Evolutionary conservation across 305 asterid species (phyloP).

Genomic region (Fraxinus ornus): DNA sequence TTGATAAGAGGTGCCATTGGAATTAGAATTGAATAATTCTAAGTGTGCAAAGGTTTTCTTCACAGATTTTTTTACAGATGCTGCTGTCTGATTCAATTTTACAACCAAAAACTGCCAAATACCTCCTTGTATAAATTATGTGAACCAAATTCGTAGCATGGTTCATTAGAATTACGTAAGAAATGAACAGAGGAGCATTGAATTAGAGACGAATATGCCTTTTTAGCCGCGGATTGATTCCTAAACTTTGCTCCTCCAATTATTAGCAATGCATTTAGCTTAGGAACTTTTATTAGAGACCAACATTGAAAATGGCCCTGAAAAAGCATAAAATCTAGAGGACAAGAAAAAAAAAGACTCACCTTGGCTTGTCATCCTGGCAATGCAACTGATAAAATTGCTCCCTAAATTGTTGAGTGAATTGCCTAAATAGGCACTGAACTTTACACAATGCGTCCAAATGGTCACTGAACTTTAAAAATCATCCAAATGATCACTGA

Average conservation of each 20-base stretch:
- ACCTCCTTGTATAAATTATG: no score
- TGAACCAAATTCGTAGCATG: no score
- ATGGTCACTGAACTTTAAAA: no score
- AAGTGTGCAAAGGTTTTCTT: no score
- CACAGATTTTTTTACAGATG: no score
- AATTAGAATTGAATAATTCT: no score
- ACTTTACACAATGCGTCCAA: no score
- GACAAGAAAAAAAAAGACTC: background rate
- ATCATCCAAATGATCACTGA: no score
- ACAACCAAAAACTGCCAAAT: no score
- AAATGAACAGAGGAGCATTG: constrained; percentile 81
- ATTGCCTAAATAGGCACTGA: no score
- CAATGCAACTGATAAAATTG: constrained; percentile 75
- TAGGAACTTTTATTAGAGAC: constrained; percentile 67
- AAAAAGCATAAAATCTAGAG: background rate
- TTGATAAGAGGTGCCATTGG: background rate
- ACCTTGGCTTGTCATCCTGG: constrained; percentile 83
- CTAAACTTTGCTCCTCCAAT: constrained; percentile 74
- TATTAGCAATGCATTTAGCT: constrained; percentile 59
- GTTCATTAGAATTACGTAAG: constrained; percentile 48
- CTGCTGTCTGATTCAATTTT: no score
- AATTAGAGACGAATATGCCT: constrained; percentile 64
- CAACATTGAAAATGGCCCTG: background rate
- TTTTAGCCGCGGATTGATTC: constrained; percentile 39
- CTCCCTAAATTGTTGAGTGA: constrained; percentile 67